Evolutionary conservation across 768 basidiomycete genomes (phyloP), one percentile per base, ranked within the genome.

Genomic region (Suillus brevipes): DNA sequence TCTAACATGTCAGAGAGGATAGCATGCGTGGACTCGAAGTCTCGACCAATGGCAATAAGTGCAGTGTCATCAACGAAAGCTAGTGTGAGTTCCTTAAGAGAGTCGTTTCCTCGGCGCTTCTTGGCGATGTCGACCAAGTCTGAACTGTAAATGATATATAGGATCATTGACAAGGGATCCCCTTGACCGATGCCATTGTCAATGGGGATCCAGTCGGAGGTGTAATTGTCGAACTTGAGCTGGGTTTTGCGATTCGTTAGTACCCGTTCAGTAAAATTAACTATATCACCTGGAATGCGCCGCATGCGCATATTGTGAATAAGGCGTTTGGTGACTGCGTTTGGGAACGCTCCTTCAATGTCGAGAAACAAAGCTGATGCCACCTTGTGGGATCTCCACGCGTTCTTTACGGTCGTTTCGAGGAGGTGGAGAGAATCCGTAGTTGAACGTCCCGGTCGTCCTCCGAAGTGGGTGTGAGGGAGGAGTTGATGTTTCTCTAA

Each of bases 71-170:
- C 45, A 2, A 47, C 10, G 10, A 47, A 47, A 1, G 45, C 45
- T 5, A 47, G 4, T 1, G 45, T 47, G 1, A 47, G n/a, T 12
- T 47, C 45, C 2, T 47, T 23, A 0, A 47, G n/a, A 0, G 45
- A 9, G 4, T 47, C n/a, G 0, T 9, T 4, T 0, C 45, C 45
- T 1, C 4, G 0, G 0, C 45, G 1, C 0, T 9, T 9, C 5
- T 2, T 23, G 4, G 45, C n/a, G 0, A n/a, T 4, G 4, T 47
- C n/a, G 0, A 23, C 45, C 3, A 23, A 4, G 4, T 47, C n/a
- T 2, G 45, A 47, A 4, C n/a, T 47, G 7, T 47, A 47, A 0
- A 47, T 47, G 2, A 47, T 47, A 12, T 47, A 47, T 0, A 23
- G 10, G 0, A 47, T 47, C 10, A 47, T n/a, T 0, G n/a, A 47